Conservation (phyloP, 805 yeast species). For the Candida methanosorbosa region DNA sequence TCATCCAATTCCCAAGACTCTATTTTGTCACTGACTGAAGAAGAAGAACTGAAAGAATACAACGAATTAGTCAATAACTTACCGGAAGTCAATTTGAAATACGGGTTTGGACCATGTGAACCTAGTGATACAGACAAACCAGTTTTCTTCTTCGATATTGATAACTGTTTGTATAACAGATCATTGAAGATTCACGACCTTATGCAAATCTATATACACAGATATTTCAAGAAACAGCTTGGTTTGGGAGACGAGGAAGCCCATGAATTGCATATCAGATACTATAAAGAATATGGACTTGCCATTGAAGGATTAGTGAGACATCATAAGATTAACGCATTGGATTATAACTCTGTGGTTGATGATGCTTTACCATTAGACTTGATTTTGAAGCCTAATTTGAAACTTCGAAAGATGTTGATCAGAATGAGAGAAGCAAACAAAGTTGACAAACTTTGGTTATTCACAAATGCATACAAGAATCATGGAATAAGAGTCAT, state of each 20-base stretch:
- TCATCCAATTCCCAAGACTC: conserved; percentile 8
- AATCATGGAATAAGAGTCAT: conserved; percentile 82
- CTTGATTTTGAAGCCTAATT: conserved; percentile 59
- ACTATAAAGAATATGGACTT: conserved; percentile 82
- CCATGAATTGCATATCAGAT: conserved; percentile 53
- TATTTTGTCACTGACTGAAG: not conserved
- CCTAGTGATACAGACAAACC: conserved; percentile 14
- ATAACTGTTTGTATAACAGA: conserved; percentile 78
- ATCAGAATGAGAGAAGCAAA: conserved; percentile 31
- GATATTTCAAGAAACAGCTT: conserved; percentile 64
- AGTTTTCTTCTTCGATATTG: conserved; percentile 82
- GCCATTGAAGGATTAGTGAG: conserved; percentile 85
- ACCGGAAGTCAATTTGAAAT: conserved; percentile 21
- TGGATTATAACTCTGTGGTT: conserved; percentile 80
- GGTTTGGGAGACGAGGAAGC: conserved; percentile 68
- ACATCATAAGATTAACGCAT: conserved; percentile 67
- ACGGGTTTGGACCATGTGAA: conserved; percentile 20
- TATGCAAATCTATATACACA: conserved; percentile 81
- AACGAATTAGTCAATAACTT: conserved; percentile 7
- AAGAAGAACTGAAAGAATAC: conserved; percentile 8
- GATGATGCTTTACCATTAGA: conserved; percentile 91
- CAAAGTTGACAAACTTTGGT: conserved; percentile 72
- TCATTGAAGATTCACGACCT: conserved; percentile 71
- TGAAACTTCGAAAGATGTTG: conserved; percentile 43
- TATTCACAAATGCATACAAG: conserved; percentile 90